phyloP scores from a whole-genome alignment of 2,329 filamentous ascomycete genomes.

The Lachnellula cervina region DNA sequence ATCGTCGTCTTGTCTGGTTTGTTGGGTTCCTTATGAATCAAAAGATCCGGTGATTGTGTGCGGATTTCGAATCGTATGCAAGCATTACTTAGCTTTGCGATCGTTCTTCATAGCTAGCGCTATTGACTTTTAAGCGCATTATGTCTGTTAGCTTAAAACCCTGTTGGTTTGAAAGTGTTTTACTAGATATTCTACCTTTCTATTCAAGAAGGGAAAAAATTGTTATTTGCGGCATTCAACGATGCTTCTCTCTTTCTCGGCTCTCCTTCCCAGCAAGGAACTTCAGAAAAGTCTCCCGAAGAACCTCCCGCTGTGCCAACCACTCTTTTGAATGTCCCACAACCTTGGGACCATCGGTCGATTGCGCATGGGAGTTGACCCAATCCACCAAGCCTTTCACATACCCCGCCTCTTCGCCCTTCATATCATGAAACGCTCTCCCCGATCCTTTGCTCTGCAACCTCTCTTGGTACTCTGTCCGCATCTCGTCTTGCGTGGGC shows the following conservation, averaged over 20 bases:
- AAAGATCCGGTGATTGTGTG: no score
- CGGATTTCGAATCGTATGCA: no score
- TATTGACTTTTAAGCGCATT: no score
- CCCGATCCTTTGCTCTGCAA: conserved; percentile 26
- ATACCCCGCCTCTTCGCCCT: conserved; percentile 19
- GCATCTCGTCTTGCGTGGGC: conserved; percentile 35
- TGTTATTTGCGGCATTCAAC: background rate
- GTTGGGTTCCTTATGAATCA: no score
- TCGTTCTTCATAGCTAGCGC: no score
- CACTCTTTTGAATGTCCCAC: conserved; percentile 17
- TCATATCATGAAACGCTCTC: conserved; percentile 41
- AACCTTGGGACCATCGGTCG: conserved; percentile 10
- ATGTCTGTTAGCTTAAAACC: no score
- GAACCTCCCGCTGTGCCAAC: conserved; percentile 8
- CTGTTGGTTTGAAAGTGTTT: no score
- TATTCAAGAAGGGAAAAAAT: no score
- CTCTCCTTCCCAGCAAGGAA: background rate
- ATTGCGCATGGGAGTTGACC: conserved; percentile 16
- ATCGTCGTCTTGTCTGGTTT: no score
- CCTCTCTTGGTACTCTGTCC: conserved; percentile 35
- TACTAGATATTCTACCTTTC: no score
- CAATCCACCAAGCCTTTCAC: conserved; percentile 19
- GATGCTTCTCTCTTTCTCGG: background rate
- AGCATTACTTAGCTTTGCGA: no score
- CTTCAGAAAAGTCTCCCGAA: background rate